phyloP scores from a whole-genome alignment of 352 stramenopile genomes.

The Pythium biforme region DNA sequence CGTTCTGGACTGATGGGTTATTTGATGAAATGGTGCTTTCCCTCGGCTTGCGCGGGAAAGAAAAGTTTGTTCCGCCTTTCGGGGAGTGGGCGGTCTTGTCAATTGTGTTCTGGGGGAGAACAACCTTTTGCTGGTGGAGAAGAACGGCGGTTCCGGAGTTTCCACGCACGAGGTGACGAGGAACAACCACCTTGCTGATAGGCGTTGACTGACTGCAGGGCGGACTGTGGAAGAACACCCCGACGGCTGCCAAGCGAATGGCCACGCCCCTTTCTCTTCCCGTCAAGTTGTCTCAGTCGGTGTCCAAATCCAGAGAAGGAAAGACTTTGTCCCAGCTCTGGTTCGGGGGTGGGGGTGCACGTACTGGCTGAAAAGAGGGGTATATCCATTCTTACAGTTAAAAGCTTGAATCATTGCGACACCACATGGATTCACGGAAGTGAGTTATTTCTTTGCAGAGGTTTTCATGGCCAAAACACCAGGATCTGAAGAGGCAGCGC shows the following conservation, averaged over 20 bases:
- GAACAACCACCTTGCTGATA: not conserved
- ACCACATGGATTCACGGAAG: not conserved
- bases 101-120: slow-evolving; percentile 1
- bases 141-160: not conserved
- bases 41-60: not conserved
- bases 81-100: not conserved
- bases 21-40: not conserved
- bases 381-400: not conserved
- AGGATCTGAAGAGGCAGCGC: slow-evolving; percentile 5
- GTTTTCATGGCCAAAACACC: not conserved
- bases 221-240: not conserved
- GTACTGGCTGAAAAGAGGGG: not conserved
- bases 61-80: not conserved
- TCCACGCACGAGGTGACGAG: not conserved
- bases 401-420: not conserved
- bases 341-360: not conserved
- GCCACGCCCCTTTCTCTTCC: slow-evolving; percentile 2
- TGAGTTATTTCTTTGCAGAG: slow-evolving; percentile 2
- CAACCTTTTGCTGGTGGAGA: not conserved
- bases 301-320: not conserved
- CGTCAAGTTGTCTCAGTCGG: slow-evolving; percentile 9
- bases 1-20: slow-evolving; percentile 7
- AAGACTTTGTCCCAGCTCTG: not conserved
- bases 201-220: not conserved
- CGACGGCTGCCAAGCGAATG: not conserved